Evolutionary conservation across 2,329 filamentous ascomycete genomes (phyloP).

Genomic region (Fusarium duplospermum): DNA sequence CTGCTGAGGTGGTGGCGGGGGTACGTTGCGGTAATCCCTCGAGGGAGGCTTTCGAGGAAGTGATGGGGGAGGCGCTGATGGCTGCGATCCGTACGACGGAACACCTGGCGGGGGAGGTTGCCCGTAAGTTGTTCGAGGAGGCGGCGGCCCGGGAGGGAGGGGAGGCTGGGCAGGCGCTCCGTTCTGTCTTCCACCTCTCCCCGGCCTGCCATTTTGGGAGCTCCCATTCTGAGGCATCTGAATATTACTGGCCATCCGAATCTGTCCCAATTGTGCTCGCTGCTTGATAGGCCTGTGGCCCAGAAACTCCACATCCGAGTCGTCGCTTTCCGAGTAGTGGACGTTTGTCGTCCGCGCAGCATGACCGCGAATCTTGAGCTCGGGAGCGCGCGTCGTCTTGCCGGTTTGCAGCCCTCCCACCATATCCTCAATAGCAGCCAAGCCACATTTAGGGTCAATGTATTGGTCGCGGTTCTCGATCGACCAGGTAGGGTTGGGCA

Average conservation of each 20-base stretch:
- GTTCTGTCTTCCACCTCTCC: conserved; percentile 32
- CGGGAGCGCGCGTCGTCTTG: conserved; percentile 38
- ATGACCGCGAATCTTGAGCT: conserved; percentile 50
- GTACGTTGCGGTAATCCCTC: conserved; percentile 45
- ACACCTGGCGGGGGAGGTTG: conserved; percentile 42
- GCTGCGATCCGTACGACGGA: conserved; percentile 22
- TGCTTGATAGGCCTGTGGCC: conserved; percentile 49
- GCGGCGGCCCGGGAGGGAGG: conserved; percentile 49
- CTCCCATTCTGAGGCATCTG: conserved; percentile 48
- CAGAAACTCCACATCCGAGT: conserved; percentile 59
- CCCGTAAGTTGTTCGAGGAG: conserved; percentile 33
- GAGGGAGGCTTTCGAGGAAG: conserved; percentile 48
- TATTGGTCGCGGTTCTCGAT: conserved; percentile 61
- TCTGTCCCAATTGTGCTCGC: conserved; percentile 47
- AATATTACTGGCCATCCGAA: conserved; percentile 55
- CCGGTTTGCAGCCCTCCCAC: conserved; percentile 38
- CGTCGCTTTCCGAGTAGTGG: conserved; percentile 60
- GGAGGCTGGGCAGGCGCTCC: conserved; percentile 48
- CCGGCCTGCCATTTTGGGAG: conserved; percentile 8
- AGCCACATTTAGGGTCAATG: conserved; percentile 57
- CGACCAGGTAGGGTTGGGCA: conserved; percentile 63
- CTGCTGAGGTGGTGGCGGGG: conserved; percentile 41
- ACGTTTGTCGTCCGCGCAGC: conserved; percentile 52
- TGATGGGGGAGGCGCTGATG: conserved; percentile 38
- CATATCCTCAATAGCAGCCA: conserved; percentile 53